Conservation (phyloP, 2,329 filamentous ascomycete species). For the Sporothrix protearum region DNA sequence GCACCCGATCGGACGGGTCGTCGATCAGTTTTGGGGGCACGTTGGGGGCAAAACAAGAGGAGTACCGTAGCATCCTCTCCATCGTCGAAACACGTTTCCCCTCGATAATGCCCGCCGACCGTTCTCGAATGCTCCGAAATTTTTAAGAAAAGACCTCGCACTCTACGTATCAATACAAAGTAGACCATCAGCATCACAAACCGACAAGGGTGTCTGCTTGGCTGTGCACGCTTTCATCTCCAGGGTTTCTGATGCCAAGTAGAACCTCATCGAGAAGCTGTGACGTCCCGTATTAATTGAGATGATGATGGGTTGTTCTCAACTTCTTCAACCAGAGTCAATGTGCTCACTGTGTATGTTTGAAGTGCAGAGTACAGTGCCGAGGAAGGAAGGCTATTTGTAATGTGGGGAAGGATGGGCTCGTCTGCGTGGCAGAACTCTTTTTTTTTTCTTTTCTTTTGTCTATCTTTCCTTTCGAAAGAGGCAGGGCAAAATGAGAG, state of each 20-base stretch:
- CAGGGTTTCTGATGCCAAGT: not conserved
- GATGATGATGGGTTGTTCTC: not conserved
- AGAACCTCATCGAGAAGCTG: no score
- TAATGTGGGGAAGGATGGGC: not conserved
- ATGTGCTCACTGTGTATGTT: not conserved
- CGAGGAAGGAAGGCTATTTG: not conserved
- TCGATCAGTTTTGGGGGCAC: not conserved
- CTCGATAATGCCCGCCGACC: no score
- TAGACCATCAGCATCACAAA: not conserved
- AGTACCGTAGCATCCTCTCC: not conserved
- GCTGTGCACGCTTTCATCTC: not conserved
- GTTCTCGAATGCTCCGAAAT: not conserved
- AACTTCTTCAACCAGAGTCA: not conserved
- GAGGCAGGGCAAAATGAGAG: not conserved
- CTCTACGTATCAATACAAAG: not conserved
- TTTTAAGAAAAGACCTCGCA: slow-evolving; percentile 3
- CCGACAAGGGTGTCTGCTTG: slow-evolving; percentile 1
- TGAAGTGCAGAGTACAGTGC: not conserved
- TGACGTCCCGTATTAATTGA: not conserved
- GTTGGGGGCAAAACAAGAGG: not conserved
- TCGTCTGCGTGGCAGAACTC: not conserved
- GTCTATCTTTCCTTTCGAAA: not conserved
- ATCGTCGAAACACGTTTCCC: not conserved
- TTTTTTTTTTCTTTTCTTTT: not conserved
- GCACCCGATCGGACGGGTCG: not conserved